Evolutionary conservation across 441 rosid species (phyloP), one percentile per base, ranked within the genome.

Genomic region (Gossypium davidsonii): DNA sequence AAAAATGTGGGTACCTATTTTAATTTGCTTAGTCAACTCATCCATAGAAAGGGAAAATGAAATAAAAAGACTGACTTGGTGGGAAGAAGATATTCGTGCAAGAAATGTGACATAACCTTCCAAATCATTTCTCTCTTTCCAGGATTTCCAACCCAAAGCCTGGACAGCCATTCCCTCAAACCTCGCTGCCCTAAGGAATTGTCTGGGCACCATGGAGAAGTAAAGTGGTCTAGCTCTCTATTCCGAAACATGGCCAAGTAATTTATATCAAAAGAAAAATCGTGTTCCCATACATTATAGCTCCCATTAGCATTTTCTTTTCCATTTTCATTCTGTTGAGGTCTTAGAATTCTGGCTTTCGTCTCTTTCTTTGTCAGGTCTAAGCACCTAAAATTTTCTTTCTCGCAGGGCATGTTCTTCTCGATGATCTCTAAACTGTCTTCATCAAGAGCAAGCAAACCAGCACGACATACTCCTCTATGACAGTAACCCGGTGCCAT

Each of bases 401-500:
- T 77, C 28, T 84, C 87, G 73, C 44, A 21, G 17, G 72, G 23
- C 73, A 67, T 73, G 75, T 72, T 78, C 46, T 70, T 74, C 79
- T 80, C 87, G 48, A 75, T 67, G 66, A 80, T 82, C 73, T 75
- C 86, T 46, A 83, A 72, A 81, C 73, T 68, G 37, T 55, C 86
- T 71, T 84, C 90, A 79, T 86, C 91, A 76, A 94, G 79, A 72
- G 97, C 96, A 84, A 94, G 89, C 76, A 88, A 78, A 65, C 98
- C 98, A 79, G 87, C 98, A 77, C 97, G 97, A 58, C 88, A 91
- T 71, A 94, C 91, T 79, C 97, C 98, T 88, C 92, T 94, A 84
- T 92, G 98, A 64, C 68, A 83, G 83, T 94, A 92, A 67, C 98
- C 98, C 68, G 98, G 98, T 14, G 97, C 94, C 91, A 94, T 83